Conservation (phyloP, 2,329 filamentous ascomycete genomes). For the Polychaeton citri region DNA sequence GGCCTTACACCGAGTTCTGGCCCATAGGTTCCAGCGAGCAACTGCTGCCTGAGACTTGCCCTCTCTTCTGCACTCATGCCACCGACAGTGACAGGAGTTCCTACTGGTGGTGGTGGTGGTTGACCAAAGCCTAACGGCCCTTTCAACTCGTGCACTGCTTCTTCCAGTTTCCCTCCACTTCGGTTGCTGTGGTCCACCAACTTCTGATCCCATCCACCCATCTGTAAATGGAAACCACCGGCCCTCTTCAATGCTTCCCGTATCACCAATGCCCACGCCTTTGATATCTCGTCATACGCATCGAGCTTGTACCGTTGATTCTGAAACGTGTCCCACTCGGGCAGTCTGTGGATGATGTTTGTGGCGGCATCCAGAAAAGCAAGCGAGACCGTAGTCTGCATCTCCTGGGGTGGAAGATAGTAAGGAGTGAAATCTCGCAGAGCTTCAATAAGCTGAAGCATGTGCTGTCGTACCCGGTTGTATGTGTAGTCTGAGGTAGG, state of each 20-base stretch:
- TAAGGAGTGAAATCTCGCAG: slow-evolving; percentile 90
- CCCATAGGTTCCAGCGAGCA: slow-evolving; percentile 27
- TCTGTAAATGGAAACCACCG: slow-evolving; percentile 78
- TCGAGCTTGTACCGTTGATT: slow-evolving; percentile 90
- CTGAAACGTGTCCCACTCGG: slow-evolving; percentile 78
- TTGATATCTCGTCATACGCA: slow-evolving; percentile 90
- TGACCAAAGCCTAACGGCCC: slow-evolving; percentile 65
- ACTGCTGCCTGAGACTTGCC: slow-evolving; percentile 37
- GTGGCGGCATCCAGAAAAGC: slow-evolving; percentile 84
- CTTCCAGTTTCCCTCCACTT: slow-evolving; percentile 67
- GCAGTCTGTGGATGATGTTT: slow-evolving; percentile 75
- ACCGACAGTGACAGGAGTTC: slow-evolving; percentile 1
- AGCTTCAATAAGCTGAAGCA: slow-evolving; percentile 72
- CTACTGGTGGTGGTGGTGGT: slow-evolving; percentile 21
- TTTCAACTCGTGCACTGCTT: slow-evolving; percentile 65
- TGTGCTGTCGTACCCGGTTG: slow-evolving; percentile 72
- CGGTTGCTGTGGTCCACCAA: slow-evolving; percentile 77
- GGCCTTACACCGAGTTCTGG: slow-evolving; percentile 44
- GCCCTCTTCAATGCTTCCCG: slow-evolving; percentile 82
- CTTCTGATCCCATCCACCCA: slow-evolving; percentile 84
- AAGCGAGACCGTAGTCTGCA: slow-evolving; percentile 68
- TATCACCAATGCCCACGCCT: slow-evolving; percentile 84
- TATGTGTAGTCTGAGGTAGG: slow-evolving; percentile 86
- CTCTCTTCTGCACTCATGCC: slow-evolving; percentile 22
- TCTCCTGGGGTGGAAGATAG: slow-evolving; percentile 83